These are phyloP conservation scores for Patellifolia procumbens DNA, from an alignment of 179 eudicot species.

Conservation along the genomic window DNA sequence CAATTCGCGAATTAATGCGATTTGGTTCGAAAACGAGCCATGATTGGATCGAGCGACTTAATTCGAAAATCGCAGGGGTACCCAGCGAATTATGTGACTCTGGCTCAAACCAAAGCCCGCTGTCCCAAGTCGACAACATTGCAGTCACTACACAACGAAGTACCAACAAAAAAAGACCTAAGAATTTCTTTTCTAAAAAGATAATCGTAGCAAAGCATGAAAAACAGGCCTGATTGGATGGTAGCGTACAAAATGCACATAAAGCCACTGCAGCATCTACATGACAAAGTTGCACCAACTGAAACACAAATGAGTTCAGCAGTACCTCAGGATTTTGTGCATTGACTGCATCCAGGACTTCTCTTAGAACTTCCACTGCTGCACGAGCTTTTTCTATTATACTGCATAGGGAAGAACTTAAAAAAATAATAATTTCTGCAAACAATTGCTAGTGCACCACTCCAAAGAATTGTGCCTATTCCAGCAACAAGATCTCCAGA, in stretches of 20 bases:
- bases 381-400: conserved; percentile 84
- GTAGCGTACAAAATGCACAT: conserved; percentile 8
- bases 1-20: no score
- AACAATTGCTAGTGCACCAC: not conserved
- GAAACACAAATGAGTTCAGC: not conserved
- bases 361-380: conserved; percentile 82
- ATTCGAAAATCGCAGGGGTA: no score
- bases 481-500: not conserved
- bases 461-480: not conserved
- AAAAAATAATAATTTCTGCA: not conserved
- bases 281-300: conserved; percentile 1
- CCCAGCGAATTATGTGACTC: no score
- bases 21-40: no score
- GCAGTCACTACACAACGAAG: no score
- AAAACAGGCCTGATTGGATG: not conserved
- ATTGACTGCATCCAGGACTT: conserved; percentile 86
- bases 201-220: not conserved
- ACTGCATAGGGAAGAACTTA: conserved; percentile 41
- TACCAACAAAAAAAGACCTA: not conserved
- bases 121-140: not conserved
- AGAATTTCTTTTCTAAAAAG: not conserved
- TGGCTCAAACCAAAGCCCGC: no score
- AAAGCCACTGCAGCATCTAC: not conserved
- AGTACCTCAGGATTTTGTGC: conserved; percentile 74
- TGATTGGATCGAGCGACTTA: no score